Conservation (phyloP, 805 yeast species). For the Monosporozyma servazzii region DNA sequence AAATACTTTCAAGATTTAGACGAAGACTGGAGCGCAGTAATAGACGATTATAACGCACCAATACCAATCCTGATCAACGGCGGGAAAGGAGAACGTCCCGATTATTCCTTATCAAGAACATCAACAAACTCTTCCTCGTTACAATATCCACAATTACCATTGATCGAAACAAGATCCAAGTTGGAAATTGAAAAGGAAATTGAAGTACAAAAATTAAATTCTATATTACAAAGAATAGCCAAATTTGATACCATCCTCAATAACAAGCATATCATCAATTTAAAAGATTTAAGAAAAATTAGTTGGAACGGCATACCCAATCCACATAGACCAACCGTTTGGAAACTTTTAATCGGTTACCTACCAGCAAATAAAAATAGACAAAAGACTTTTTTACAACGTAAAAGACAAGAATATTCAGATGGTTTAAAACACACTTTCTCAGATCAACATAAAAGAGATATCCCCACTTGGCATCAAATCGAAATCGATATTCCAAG, state of each 20-base stretch:
- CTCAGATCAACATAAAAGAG: conserved; percentile 43
- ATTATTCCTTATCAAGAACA: conserved; percentile 9
- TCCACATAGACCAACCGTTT: conserved; percentile 67
- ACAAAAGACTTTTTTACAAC: conserved; percentile 54
- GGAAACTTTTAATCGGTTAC: conserved; percentile 89
- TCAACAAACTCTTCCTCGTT: conserved; percentile 13
- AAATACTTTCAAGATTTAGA: conserved; percentile 59
- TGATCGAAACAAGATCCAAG: conserved; percentile 14
- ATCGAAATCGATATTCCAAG: conserved; percentile 90
- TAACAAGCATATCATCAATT: conserved; percentile 46
- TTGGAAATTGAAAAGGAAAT: conserved; percentile 25
- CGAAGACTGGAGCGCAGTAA: conserved; percentile 89
- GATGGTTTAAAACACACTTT: conserved; percentile 67
- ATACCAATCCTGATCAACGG: conserved; percentile 26
- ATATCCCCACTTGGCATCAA: conserved; percentile 87
- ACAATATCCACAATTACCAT: conserved; percentile 26
- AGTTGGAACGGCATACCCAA: conserved; percentile 94
- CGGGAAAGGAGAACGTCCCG: conserved; percentile 12
- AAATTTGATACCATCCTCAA: conserved; percentile 58
- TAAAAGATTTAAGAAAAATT: conserved; percentile 61
- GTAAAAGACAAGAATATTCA: conserved; percentile 78
- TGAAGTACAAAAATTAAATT: conserved; percentile 40
- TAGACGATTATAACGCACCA: conserved; percentile 35
- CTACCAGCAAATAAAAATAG: conserved; percentile 78
- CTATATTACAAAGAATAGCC: conserved; percentile 50